Base-by-base conservation (phyloP, 345 rosid species). In the Eucalyptus erythrocorys region DNA sequence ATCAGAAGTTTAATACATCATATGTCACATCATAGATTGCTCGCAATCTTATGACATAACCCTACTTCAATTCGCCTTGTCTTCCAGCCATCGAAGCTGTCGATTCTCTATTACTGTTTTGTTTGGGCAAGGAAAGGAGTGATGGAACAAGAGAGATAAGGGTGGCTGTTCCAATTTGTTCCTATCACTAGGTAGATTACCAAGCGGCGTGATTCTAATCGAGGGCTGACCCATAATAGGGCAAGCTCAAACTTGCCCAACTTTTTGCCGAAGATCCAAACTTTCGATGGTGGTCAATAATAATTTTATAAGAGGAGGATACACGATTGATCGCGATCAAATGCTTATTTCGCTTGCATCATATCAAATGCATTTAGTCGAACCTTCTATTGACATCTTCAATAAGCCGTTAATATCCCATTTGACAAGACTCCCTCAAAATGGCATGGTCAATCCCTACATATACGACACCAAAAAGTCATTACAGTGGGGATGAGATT, bases 271-370 rank as follows among this genome's bases (percentile, higher is more conserved):
- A 61, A 61, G 8, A n/a, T 61, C 32, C 71, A 13, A 61, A 27
- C 71, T 61, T 61, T 27, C 30, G 21, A 66, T 15, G 40, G 76
- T 7, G 5, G 40, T n/a, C 40, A 15, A 2, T 3, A n/a, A n/a
- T n/a, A 14, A 8, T n/a, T 34, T 6, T 13, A 66, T 1, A 7
- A 66, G 21, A 15, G 5, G 76, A n/a, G 40, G 22, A 66, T 15
- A 34, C 37, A 9, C 4, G 40, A n/a, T n/a, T 4, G 76, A n/a
- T 17, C 2, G 0, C 2, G 3, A 66, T 40, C 76, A 15, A 0
- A n/a, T 66, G 1, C 2, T 9, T 66, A 15, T n/a, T 66, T 2
- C 12, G 0, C 6, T 8, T 4, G 3, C 76, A 66, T 0, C 79
- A 32, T 66, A 15, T 8, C 40, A 66, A 1, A 7, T 14, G 5